Percentiles rank a stretch among this genome's conserved stretches.
These are phyloP conservation scores for Endocarpon pusillum DNA, from an alignment of 495 filamentous ascomycete genomes.

Conservation along the genomic window DNA sequence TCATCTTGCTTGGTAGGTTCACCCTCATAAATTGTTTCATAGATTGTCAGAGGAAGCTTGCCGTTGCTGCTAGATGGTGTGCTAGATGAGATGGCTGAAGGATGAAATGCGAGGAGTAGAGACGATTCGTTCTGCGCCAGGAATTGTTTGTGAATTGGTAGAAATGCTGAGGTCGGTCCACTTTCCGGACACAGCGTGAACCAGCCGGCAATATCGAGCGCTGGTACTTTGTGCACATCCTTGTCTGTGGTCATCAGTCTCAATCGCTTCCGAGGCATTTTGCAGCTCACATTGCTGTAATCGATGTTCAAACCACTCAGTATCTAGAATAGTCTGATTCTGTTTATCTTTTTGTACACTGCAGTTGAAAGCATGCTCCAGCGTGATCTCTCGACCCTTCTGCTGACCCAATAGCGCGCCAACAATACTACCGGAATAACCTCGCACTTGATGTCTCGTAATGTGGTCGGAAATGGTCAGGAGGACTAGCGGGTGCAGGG, in stretches of 20 bases:
- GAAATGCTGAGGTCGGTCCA: constrained; percentile 47
- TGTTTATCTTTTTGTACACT: constrained; percentile 28
- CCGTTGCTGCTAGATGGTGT: constrained; percentile 36
- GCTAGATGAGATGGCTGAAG: constrained; percentile 29
- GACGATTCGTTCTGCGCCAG: constrained; percentile 67
- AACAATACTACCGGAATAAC: constrained; percentile 55
- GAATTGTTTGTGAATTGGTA: constrained; percentile 63
- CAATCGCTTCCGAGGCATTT: neutral
- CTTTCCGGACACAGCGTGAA: constrained; percentile 65
- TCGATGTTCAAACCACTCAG: constrained; percentile 60
- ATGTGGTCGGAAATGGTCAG: constrained; percentile 96
- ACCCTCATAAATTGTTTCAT: constrained; percentile 71
- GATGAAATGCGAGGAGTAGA: constrained; percentile 78
- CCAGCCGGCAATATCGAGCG: constrained; percentile 85
- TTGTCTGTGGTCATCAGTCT: constrained; percentile 39
- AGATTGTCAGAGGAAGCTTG: constrained; percentile 76
- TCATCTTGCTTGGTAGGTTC: constrained; percentile 35
- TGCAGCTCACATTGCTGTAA: constrained; percentile 60
- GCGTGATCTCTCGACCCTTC: constrained; percentile 72
- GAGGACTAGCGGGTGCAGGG: constrained; percentile 84
- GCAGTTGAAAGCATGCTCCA: constrained; percentile 87
- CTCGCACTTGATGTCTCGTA: constrained; percentile 69
- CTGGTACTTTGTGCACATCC: constrained; percentile 68
- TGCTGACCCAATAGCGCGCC: constrained; percentile 82
- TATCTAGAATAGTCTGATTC: constrained; percentile 37